Percentiles rank a stretch among this genome's conserved stretches.
These are phyloP conservation scores for Plasmodium gonderi DNA, from an alignment of 169 alveolate species.

Conservation along the genomic window DNA sequence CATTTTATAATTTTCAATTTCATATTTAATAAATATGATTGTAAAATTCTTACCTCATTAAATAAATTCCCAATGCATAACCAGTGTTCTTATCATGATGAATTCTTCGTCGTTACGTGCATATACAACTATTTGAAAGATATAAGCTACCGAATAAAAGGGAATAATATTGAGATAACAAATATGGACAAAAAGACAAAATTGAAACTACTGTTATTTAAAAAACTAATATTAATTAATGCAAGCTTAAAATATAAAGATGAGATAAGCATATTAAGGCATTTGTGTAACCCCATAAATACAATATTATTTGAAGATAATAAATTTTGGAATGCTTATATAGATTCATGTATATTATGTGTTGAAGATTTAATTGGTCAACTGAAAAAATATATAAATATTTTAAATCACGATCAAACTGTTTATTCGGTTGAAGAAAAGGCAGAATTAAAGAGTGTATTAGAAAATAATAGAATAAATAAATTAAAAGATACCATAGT, in stretches of 20 bases:
- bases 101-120: slow-evolving; percentile 69
- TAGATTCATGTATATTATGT: slow-evolving; percentile 63
- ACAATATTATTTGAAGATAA: slow-evolving; percentile 65
- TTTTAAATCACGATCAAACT: slow-evolving; percentile 67
- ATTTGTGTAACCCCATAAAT: slow-evolving; percentile 63
- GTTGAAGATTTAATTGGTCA: slow-evolving; percentile 63
- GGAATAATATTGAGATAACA: slow-evolving; percentile 63
- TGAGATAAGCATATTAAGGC: slow-evolving; percentile 67
- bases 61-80: slow-evolving; percentile 68
- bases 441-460: slow-evolving; percentile 43
- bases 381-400: slow-evolving; percentile 56
- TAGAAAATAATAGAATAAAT: slow-evolving; percentile 47
- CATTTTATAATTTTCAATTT: slow-evolving; percentile 69
- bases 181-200: slow-evolving; percentile 68
- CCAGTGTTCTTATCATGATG: slow-evolving; percentile 67
- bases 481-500: slow-evolving; percentile 67
- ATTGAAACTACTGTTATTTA: slow-evolving; percentile 57
- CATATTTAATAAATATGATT: slow-evolving; percentile 63
- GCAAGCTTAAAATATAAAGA: slow-evolving; percentile 72
- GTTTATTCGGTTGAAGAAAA: slow-evolving; percentile 69
- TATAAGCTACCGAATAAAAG: slow-evolving; percentile 60
- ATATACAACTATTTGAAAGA: slow-evolving; percentile 62
- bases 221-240: slow-evolving; percentile 50
- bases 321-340: slow-evolving; percentile 58
- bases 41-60: slow-evolving; percentile 50